A percentile compares a stretch with the other conserved stretches of the same genome.
Evolutionary conservation across 1,284 basidiomycete genomes (phyloP).

Genomic region (Phylloboletellus chloephorus): DNA sequence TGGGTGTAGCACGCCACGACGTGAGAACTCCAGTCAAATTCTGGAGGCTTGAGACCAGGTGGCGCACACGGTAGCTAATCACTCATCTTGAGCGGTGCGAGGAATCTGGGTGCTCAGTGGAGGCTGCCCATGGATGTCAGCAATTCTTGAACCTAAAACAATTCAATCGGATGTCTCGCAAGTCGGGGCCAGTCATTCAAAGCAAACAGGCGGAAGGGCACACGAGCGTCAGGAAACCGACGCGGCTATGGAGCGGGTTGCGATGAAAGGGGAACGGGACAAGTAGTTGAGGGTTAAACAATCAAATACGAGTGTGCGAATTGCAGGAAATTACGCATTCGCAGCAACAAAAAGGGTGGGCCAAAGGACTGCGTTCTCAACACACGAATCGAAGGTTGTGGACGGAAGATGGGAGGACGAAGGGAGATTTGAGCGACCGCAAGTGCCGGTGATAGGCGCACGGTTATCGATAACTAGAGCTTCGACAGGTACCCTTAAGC

Average conservation of each 20-base stretch:
- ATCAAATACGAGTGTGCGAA: constrained; percentile 3
- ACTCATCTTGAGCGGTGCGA: constrained; percentile 14
- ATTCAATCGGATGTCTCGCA: constrained; percentile 10
- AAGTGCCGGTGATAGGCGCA: constrained; percentile 20
- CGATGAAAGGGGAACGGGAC: constrained; percentile 1
- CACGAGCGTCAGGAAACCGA: constrained; percentile 10
- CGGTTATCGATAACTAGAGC: constrained; percentile 25
- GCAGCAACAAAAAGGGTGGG: not conserved
- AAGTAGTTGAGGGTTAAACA: not conserved
- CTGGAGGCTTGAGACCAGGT: constrained; percentile 1
- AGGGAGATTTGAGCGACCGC: constrained; percentile 2
- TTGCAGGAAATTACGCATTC: constrained; percentile 12
- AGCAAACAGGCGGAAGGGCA: constrained; percentile 2
- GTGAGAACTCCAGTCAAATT: constrained; percentile 19
- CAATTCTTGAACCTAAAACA: constrained; percentile 3
- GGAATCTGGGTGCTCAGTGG: not conserved
- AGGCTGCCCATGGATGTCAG: constrained; percentile 2
- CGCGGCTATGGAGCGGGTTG: constrained; percentile 1
- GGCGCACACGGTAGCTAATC: too few species aligned
- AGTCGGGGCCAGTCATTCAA: constrained; percentile 1
- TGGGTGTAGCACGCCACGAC: constrained; percentile 15
- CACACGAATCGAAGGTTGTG: not conserved
- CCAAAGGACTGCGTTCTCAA: constrained; percentile 2
- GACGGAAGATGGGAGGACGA: constrained; percentile 1
- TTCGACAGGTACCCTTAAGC: constrained; percentile 21